A percentile compares a stretch with the other conserved stretches of the same genome.
Conservation (phyloP, 2,329 filamentous ascomycete genomes). For the Sodiomyces alkalinus region DNA sequence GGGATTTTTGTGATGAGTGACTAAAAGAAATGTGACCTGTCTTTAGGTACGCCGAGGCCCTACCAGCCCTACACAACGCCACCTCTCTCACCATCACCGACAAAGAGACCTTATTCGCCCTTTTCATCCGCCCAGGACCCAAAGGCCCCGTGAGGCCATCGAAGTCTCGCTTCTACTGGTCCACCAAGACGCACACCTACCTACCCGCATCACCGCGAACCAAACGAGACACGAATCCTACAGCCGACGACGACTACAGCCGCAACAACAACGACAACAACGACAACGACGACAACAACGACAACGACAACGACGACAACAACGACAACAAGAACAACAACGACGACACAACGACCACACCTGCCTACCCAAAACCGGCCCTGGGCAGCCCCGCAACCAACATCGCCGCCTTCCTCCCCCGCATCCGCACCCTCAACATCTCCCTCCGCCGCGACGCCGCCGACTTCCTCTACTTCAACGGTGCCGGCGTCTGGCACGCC, state of each 20-base stretch:
- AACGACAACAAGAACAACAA: too few species aligned
- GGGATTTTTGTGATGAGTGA: too few species aligned
- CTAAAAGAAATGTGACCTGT: too few species aligned
- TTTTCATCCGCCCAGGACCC: constrained; percentile 1
- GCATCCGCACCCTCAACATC: constrained; percentile 5
- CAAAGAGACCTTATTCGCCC: constrained; percentile 3
- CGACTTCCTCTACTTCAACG: constrained; percentile 7
- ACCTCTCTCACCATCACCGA: constrained; percentile 6
- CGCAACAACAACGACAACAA: too few species aligned
- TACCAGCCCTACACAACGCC: constrained; percentile 3
- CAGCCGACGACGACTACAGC: neutral
- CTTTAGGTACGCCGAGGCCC: constrained; percentile 6
- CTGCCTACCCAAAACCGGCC: neutral
- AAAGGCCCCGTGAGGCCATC: too few species aligned
- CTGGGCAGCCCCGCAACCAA: neutral
- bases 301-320: too few species aligned
- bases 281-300: too few species aligned
- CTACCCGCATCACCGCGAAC: too few species aligned
- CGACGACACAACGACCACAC: neutral
- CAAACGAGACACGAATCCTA: too few species aligned
- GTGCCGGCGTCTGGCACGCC: constrained; percentile 3
- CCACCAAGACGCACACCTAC: too few species aligned
- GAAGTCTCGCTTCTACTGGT: too few species aligned
- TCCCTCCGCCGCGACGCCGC: constrained; percentile 6
- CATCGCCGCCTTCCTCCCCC: constrained; percentile 2